Percentiles rank a stretch among this genome's conserved stretches.
phyloP scores from a whole-genome alignment of 345 rosid genomes.

The Ricinus communis region DNA sequence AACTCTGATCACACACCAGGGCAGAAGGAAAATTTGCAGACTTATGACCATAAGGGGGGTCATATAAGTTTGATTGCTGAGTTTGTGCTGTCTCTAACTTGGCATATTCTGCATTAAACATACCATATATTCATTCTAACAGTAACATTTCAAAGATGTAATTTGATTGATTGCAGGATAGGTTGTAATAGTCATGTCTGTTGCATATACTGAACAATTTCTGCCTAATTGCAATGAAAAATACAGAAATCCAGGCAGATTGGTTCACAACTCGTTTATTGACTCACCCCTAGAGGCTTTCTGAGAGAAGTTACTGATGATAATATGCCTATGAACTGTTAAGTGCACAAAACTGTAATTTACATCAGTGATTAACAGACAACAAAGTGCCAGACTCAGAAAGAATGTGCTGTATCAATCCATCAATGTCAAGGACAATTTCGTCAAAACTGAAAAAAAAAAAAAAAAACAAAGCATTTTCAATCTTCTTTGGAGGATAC shows the following conservation, averaged over 20 bases:
- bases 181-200: slow-evolving; percentile 7
- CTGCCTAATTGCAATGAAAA: slow-evolving; percentile 13
- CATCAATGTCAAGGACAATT: too few species aligned
- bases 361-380: too few species aligned
- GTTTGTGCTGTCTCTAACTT: background rate
- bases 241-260: background rate
- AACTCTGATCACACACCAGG: background rate
- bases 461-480: too few species aligned
- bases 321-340: too few species aligned
- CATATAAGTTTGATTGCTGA: background rate
- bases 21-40: background rate
- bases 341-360: too few species aligned
- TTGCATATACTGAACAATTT: background rate
- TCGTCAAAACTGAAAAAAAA: too few species aligned
- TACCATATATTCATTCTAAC: background rate
- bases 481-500: too few species aligned
- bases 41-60: background rate
- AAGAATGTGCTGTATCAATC: too few species aligned
- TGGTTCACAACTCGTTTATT: too few species aligned
- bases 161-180: slow-evolving; percentile 20
- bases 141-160: slow-evolving; percentile 9
- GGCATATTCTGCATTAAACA: background rate
- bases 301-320: too few species aligned
- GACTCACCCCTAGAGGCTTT: too few species aligned
- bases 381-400: too few species aligned